Conservation (phyloP, 2,329 filamentous ascomycete species). For the Talaromyces amestolkiae region DNA sequence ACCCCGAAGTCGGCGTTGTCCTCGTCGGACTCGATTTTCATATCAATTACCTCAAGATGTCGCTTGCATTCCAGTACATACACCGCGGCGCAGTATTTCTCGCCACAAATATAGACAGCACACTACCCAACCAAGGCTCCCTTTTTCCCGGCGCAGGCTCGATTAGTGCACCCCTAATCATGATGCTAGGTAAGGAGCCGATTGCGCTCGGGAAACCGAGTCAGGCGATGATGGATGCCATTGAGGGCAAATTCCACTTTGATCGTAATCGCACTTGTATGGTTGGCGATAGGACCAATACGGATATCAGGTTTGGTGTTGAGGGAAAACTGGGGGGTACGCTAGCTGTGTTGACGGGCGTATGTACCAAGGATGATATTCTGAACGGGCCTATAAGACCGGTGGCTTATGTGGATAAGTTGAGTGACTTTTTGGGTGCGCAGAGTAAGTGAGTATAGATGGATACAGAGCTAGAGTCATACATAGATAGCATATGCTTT, state of each 20-base stretch:
- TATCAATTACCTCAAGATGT: conserved; percentile 89
- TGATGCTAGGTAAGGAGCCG: conserved; percentile 68
- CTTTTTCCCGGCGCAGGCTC: conserved; percentile 92
- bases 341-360: conserved; percentile 84
- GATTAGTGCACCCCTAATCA: conserved; percentile 71
- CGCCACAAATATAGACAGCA: conserved; percentile 90
- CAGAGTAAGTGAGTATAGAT: conserved; percentile 12
- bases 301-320: conserved; percentile 92
- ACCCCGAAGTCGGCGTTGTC: conserved; percentile 86
- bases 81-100: conserved; percentile 77
- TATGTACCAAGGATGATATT: conserved; percentile 76
- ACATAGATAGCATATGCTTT: conserved; percentile 12
- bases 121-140: conserved; percentile 74
- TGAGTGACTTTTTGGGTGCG: conserved; percentile 67
- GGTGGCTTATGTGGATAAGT: conserved; percentile 75
- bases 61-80: conserved; percentile 82
- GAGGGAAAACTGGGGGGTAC: conserved; percentile 89
- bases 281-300: conserved; percentile 91
- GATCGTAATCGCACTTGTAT: conserved; percentile 85
- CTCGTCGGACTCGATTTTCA: conserved; percentile 91
- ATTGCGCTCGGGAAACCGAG: conserved; percentile 87
- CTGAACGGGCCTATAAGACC: conserved; percentile 74
- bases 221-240: conserved; percentile 98
- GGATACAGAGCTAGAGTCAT: conserved; percentile 2
- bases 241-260: conserved; percentile 92